These are phyloP conservation scores for Paraphaeosphaeria sporulosa DNA, from an alignment of 2,329 filamentous ascomycete genomes.

Conservation along the genomic window DNA sequence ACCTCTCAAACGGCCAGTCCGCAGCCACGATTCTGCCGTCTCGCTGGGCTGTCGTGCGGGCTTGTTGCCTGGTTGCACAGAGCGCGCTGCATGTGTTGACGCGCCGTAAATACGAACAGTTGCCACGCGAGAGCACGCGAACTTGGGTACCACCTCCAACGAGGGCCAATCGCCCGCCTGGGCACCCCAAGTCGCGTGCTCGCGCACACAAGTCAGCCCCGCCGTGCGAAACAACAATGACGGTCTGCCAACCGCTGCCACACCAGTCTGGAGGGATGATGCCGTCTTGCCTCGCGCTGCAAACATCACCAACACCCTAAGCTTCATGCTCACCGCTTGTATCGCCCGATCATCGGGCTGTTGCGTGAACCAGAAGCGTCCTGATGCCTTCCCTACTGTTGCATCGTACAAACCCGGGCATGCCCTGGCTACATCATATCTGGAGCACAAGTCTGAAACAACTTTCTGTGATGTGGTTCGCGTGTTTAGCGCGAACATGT, in stretches of 20 bases:
- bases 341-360: background rate
- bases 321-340: background rate
- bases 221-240: constrained; percentile 3
- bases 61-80: background rate
- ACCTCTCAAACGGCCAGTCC: background rate
- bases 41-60: background rate
- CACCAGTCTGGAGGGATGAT: background rate
- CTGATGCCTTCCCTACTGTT: background rate
- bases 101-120: constrained; percentile 8
- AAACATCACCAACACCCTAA: background rate
- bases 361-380: background rate
- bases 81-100: too few relatives aligned
- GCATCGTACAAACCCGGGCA: background rate
- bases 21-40: background rate
- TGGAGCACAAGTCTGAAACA: background rate
- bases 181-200: constrained; percentile 4
- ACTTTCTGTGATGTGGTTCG: background rate
- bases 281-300: background rate
- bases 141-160: background rate
- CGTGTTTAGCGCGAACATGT: constrained; percentile 10
- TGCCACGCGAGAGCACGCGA: background rate
- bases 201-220: constrained; percentile 4
- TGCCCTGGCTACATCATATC: background rate
- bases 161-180: background rate
- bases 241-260: background rate